Conservation (phyloP, 2,329 filamentous ascomycete species). For the Trichoderma citrinoviride region DNA sequence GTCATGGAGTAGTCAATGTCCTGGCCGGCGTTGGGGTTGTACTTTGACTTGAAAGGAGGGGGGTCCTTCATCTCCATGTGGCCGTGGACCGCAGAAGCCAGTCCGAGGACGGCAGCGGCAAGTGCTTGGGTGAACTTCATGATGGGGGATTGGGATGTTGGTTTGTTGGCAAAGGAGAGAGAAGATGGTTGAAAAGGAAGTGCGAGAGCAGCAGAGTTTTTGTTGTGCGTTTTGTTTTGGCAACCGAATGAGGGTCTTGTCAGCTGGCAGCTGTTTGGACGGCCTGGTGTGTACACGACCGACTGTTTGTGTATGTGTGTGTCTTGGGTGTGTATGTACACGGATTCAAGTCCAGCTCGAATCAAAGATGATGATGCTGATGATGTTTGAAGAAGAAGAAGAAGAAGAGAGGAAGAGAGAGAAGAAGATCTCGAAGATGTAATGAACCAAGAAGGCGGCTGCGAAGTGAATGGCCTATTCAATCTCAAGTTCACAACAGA, state of each 20-base stretch:
- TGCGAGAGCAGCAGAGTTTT: not conserved
- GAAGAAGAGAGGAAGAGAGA: not conserved
- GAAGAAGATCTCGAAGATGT: not conserved
- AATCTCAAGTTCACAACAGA: not conserved
- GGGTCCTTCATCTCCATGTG: slow-evolving; percentile 58
- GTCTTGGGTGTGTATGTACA: not conserved
- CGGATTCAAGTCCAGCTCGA: slow-evolving; percentile 3
- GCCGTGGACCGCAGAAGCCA: slow-evolving; percentile 45
- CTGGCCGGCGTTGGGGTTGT: slow-evolving; percentile 46
- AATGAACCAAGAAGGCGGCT: not conserved
- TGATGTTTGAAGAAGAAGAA: not conserved
- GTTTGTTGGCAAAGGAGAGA: not conserved
- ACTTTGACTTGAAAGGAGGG: slow-evolving; percentile 52
- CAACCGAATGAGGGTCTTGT: not conserved
- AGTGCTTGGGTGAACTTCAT: slow-evolving; percentile 44
- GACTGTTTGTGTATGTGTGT: not conserved
- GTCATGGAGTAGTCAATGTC: slow-evolving; percentile 69
- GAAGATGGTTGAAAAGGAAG: not conserved
- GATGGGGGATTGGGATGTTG: slow-evolving; percentile 25
- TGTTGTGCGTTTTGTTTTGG: slow-evolving; percentile 5
- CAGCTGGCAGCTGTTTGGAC: slow-evolving; percentile 12
- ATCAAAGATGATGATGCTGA: not conserved
- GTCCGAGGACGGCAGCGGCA: slow-evolving; percentile 42
- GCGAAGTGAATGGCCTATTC: not conserved
- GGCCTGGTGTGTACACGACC: not conserved